A percentile compares a stretch with the other conserved stretches of the same genome.
phyloP scores from a whole-genome alignment of 257 asterid genomes.

The Solanum virginianum region DNA sequence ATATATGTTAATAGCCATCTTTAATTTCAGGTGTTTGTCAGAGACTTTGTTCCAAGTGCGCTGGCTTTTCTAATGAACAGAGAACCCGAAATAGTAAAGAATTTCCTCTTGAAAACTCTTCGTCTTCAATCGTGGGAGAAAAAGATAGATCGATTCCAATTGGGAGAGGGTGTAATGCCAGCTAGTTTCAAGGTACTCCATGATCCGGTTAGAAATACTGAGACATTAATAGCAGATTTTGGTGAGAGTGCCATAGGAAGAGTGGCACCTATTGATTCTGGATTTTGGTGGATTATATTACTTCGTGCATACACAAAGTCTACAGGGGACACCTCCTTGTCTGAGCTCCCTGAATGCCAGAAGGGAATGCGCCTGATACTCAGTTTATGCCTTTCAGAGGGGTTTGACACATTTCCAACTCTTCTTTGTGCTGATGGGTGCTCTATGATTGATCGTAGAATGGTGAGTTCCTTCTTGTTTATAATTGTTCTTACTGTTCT shows the following conservation, averaged over 20 bases:
- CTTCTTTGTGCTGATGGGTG: constrained; percentile 80
- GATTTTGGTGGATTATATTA: constrained; percentile 76
- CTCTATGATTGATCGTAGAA: constrained; percentile 70
- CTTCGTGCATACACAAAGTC: constrained; percentile 65
- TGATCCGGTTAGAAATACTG: constrained; percentile 49
- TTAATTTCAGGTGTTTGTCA: constrained; percentile 46
- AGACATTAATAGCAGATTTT: constrained; percentile 60
- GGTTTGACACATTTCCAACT: constrained; percentile 71
- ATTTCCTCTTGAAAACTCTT: constrained; percentile 54
- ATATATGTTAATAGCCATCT: constrained; percentile 3
- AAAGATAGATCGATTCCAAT: constrained; percentile 54
- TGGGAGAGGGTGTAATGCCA: constrained; percentile 76
- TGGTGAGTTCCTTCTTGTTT: constrained; percentile 32
- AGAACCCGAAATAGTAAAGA: constrained; percentile 59
- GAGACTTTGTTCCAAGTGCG: constrained; percentile 71
- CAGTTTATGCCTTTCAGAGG: constrained; percentile 65
- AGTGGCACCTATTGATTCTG: constrained; percentile 78
- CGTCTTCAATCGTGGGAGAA: constrained; percentile 83
- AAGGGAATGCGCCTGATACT: constrained; percentile 66
- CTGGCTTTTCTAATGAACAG: constrained; percentile 62
- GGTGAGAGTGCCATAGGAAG: constrained; percentile 76
- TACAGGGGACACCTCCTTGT: constrained; percentile 58
- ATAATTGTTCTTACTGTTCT: neutral
- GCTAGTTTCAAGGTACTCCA: constrained; percentile 69
- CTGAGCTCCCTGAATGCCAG: constrained; percentile 65